Evolutionary conservation across 192 early-diverging fungal species (phyloP).

Genomic region (Coemansia sp.): DNA sequence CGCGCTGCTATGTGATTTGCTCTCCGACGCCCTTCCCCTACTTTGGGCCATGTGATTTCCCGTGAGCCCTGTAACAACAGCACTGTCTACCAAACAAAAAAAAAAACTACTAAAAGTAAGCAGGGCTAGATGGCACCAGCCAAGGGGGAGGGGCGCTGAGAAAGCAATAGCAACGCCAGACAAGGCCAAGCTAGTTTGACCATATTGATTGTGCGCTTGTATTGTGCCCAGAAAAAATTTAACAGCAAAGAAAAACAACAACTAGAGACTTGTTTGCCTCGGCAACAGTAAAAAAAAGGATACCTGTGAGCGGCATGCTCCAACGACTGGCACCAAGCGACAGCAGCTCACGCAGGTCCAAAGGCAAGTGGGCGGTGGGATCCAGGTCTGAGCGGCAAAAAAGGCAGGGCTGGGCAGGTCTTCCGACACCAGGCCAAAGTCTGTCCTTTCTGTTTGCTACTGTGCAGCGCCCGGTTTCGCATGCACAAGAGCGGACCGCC

Average conservation of each 20-base stretch:
- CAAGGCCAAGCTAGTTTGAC: not conserved
- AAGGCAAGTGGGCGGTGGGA: not conserved
- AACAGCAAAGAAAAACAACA: too few relatives aligned
- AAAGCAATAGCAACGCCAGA: not conserved
- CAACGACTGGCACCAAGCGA: not conserved
- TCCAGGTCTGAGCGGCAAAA: not conserved
- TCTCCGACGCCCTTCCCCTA: too few relatives aligned
- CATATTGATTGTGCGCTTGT: not conserved
- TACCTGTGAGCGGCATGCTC: not conserved
- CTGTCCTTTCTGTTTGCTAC: not conserved
- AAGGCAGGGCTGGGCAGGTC: not conserved
- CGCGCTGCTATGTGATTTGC: too few relatives aligned
- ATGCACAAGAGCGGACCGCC: not conserved
- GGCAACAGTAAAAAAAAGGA: not conserved
- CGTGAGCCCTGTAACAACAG: too few relatives aligned
- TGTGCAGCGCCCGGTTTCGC: not conserved
- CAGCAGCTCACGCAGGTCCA: not conserved
- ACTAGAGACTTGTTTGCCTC: not conserved
- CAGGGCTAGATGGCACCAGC: not conserved
- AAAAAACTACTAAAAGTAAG: not conserved
- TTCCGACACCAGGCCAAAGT: not conserved
- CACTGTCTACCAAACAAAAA: not conserved
- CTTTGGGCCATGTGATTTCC: too few relatives aligned
- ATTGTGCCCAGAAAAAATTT: not conserved
- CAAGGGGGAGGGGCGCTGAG: constrained; percentile 1